Evolutionary conservation across 768 basidiomycete species (phyloP), one percentile per base, ranked within the genome.

Genomic region (Pisolithus microcarpus): DNA sequence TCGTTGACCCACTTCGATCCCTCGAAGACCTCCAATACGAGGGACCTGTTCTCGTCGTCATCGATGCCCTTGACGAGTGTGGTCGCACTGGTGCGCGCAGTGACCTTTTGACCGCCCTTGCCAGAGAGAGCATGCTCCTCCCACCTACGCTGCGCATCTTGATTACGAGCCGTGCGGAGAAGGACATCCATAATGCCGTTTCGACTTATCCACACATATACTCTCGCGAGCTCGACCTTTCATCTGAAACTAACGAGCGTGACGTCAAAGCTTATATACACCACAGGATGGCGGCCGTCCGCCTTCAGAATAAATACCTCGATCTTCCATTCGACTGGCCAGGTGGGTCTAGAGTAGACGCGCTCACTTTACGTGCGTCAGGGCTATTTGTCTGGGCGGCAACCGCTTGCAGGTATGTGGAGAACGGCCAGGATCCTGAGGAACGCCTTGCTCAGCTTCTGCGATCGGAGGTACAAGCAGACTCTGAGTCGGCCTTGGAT

Each of bases 1-100:
- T 72, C 19, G 52, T 66, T n/a, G 61, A 68, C 13, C 68, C 70
- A 0, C 54, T 70, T 15, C 40, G 55, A n/a, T 47, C 47, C 21
- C 18, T 58, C 34, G 16, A 38, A 5, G 54, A 58, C 50, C 52
- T 40, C 56, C 48, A 46, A 55, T 53, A 50, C 52, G 61, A 52
- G 36, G 66, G 66, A 0, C 65, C 66, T 6, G 57, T 65, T 24
- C 46, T 70, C 16, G 34, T 71, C 9, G 47, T 71, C n/a, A 67
- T 70, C 47, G 69, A 70, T 28, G 67, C 66, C 3, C 56, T 70
- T 1, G 70, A 70, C 38, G 70, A 70, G 52, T 71, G 69, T 21
- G 56, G 54, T 13, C 56, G 57, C 16, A 56, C 60, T 4, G 19
- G 38, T 5, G 50, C 56, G 7, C 60, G 68, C 15, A 57, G 62